These are phyloP conservation scores for Coemansia sp. DNA, from an alignment of 192 early-diverging fungal species.

Conservation along the genomic window DNA sequence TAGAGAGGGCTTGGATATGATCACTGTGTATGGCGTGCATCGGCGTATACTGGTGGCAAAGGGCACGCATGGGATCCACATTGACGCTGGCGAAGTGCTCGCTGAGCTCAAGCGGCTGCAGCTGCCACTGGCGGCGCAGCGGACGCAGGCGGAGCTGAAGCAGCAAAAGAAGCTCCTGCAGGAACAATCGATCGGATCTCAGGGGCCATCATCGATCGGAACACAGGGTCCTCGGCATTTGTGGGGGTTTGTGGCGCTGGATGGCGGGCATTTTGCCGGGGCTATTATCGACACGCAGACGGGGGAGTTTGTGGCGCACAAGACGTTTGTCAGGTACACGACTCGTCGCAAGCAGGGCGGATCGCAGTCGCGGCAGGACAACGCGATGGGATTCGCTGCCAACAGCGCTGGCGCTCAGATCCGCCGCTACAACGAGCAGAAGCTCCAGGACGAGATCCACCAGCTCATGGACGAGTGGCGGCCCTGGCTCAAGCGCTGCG, in stretches of 20 bases:
- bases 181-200: background rate
- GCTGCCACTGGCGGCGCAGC: constrained; percentile 16
- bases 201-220: background rate
- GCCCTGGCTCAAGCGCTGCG: constrained; percentile 59
- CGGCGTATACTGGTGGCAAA: constrained; percentile 33
- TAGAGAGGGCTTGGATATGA: background rate
- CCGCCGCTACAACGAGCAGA: constrained; percentile 86
- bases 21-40: constrained; percentile 34
- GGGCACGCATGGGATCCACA: constrained; percentile 24
- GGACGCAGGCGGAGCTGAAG: constrained; percentile 24
- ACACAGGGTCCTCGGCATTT: constrained; percentile 11
- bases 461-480: constrained; percentile 74
- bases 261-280: constrained; percentile 91
- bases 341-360: constrained; percentile 96
- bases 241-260: constrained; percentile 81
- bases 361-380: constrained; percentile 80
- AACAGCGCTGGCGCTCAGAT: constrained; percentile 84
- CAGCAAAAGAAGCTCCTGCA: constrained; percentile 7
- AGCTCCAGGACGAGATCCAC: constrained; percentile 77
- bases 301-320: constrained; percentile 71
- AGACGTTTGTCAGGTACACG: constrained; percentile 95
- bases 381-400: constrained; percentile 77
- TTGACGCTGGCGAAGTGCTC: constrained; percentile 19
- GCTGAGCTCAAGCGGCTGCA: constrained; percentile 31
- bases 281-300: constrained; percentile 74